A percentile compares a stretch with the other conserved stretches of the same genome.
These are phyloP conservation scores for Thermochaetoides thermophila DNA, from an alignment of 495 filamentous ascomycete genomes.

Conservation along the genomic window DNA sequence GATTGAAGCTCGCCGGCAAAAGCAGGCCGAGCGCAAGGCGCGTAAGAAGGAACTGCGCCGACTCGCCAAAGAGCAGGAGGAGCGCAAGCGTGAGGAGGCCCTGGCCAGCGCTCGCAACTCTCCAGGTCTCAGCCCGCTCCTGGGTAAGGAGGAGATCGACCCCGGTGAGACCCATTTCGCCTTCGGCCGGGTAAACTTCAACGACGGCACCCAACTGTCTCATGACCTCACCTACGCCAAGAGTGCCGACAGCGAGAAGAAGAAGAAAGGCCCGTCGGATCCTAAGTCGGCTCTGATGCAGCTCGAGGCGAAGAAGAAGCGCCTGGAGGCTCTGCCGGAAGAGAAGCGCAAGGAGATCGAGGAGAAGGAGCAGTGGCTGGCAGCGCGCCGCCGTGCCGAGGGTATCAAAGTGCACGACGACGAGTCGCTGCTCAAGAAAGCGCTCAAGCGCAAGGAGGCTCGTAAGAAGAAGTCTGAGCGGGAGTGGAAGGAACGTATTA, in stretches of 20 bases:
- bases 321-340: conserved; percentile 53
- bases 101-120: conserved; percentile 48
- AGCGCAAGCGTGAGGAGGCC: conserved; percentile 50
- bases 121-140: conserved; percentile 49
- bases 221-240: conserved; percentile 47
- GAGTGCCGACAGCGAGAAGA: conserved; percentile 19
- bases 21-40: conserved; percentile 68
- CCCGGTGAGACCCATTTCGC: conserved; percentile 49
- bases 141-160: conserved; percentile 42
- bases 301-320: conserved; percentile 54
- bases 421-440: conserved; percentile 80
- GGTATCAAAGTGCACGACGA: conserved; percentile 87
- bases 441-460: conserved; percentile 81
- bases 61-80: conserved; percentile 62
- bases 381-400: conserved; percentile 74
- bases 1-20: conserved; percentile 73
- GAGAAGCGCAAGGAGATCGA: conserved; percentile 70
- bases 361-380: conserved; percentile 89
- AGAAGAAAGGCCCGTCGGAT: conserved; percentile 66
- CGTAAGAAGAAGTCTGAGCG: conserved; percentile 77
- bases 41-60: conserved; percentile 71
- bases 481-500: conserved; percentile 74
- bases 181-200: conserved; percentile 77
- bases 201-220: conserved; percentile 65
- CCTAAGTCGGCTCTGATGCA: conserved; percentile 57